Evolutionary conservation across 1,284 basidiomycete genomes (phyloP).

Genomic region (Cystobasidium sp.): DNA sequence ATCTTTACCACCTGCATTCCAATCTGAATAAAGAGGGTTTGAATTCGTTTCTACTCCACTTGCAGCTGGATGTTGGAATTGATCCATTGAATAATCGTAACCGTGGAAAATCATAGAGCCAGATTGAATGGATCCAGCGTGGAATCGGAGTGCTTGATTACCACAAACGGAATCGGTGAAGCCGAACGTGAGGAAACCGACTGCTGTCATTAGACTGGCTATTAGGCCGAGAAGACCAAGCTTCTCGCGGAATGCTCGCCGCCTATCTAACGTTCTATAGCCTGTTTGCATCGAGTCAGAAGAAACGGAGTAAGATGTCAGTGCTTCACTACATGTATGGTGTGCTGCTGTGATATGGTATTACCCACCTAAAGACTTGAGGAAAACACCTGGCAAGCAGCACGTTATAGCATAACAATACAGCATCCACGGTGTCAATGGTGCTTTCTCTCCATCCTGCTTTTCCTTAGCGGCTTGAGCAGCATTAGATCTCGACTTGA

Average conservation of each 20-base stretch:
- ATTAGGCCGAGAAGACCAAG: slow-evolving; percentile 90
- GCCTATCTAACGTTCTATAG: slow-evolving; percentile 87
- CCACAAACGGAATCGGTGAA: slow-evolving; percentile 95
- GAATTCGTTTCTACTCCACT: slow-evolving; percentile 67
- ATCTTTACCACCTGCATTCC: slow-evolving; percentile 81
- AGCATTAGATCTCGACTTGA: slow-evolving; percentile 52
- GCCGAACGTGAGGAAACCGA: slow-evolving; percentile 99
- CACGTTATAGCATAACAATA: slow-evolving; percentile 89
- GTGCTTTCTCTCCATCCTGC: slow-evolving; percentile 64
- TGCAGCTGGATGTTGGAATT: slow-evolving; percentile 78
- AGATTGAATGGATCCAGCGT: slow-evolving; percentile 74
- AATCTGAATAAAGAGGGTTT: slow-evolving; percentile 82
- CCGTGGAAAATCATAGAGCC: slow-evolving; percentile 91
- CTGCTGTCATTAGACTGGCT: slow-evolving; percentile 78
- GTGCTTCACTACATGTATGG: not conserved
- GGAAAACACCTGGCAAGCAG: slow-evolving; percentile 73
- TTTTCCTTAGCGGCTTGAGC: slow-evolving; percentile 56
- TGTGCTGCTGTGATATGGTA: not conserved
- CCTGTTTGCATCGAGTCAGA: slow-evolving; percentile 61
- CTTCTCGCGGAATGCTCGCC: slow-evolving; percentile 97
- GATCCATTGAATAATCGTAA: slow-evolving; percentile 85
- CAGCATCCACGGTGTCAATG: slow-evolving; percentile 92
- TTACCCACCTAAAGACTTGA: slow-evolving; percentile 65
- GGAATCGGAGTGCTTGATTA: slow-evolving; percentile 76
- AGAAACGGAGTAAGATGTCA: not conserved